Evolutionary conservation across 2,329 filamentous ascomycete species (phyloP), one percentile per base, ranked within the genome.

Genomic region (Chrysoporthe cubensis): DNA sequence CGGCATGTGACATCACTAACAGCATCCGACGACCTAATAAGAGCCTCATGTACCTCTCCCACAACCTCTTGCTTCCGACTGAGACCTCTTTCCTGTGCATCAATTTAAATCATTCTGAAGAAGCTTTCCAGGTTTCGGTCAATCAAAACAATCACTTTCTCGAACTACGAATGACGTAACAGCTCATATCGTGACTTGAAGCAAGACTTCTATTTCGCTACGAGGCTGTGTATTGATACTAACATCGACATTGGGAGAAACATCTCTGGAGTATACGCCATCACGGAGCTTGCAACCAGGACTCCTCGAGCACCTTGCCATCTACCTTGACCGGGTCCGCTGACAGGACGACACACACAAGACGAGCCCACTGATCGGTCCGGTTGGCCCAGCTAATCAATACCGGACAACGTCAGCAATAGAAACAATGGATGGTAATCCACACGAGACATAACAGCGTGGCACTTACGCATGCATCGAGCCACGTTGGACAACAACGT

Each of bases 391-490:
- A 65, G 21, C 68, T 70, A 62, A 18, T 21, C 2, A 34, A 2
- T 37, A 42, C 44, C n/a, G 18, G 54, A 66, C 43, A 43, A 18
- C 44, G 21, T 66, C 58, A 57, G 58, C 52, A 3, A 54, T 13
- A 14, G 18, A 46, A 46, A 46, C 8, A 46, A 14, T n/a, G 13
- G 44, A 46, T 14, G 62, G 50, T 32, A 52, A 43, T 44, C 59
- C 37, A 64, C 52, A 16, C 62, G 57, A 46, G 16, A 16, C 11
- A 34, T 9, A 40, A 40, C 37, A 40, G 14, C 16, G 18, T 42
- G 21, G 34, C 34, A 76, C 76, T 77, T 73, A 78, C 76, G 74
- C 73, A 66, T 78, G 75, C 71, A 77, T 74, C 16, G 72, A 73
- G 4, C 76, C 75, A 26, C 76, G 72, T 69, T 77, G 73, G 46